Base-by-base conservation (phyloP, 495 filamentous ascomycete genomes). In the Niebla homalea region DNA sequence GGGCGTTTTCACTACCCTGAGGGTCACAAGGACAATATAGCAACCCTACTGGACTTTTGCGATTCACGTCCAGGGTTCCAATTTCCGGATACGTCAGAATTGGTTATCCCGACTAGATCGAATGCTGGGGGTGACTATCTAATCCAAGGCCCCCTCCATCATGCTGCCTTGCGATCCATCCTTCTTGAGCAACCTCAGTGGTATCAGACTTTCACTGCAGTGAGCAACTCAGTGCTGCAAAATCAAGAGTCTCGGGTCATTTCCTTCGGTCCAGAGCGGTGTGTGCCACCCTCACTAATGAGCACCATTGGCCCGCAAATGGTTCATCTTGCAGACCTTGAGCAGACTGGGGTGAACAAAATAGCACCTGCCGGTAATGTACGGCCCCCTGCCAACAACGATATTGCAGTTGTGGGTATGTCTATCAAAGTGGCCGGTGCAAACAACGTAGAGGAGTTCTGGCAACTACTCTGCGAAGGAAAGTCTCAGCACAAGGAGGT, bases 361-460 rank as follows among this genome's bases (percentile, higher is more conserved):
- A 15, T 11, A 18, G 21, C 16, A 8, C 39, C 16, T 15, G 10
- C 12, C 11, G 39, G 18, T 6, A 18, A 8, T 41, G 39, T 15
- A 15, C 29, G 29, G 14, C 18, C 39, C n/a, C 23, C 7, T 44
- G 43, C 51, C 11, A 60, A 64, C 18, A 51, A 60, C 22, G 68
- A 65, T 23, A 72, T 78, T 46, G 74, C 74, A 0, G 62, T 78
- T 4, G 57, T 76, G 6, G 74, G 75, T 0, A 72, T 75, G 70
- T 64, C 74, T 0, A 59, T 60, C 47, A 66, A 69, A 3, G 60
- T 70, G 0, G 62, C 75, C 8, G 73, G 71, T 0, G 75, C 73
- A 0, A 60, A 70, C 14, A 60, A 71, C 43, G 14, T 70, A 1
- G 64, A 66, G 0, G 67, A 72, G 19, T 73, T 73, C 51, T 71